Conservation (phyloP, 2,329 filamentous ascomycete species). For the Fusarium tricinctum region DNA sequence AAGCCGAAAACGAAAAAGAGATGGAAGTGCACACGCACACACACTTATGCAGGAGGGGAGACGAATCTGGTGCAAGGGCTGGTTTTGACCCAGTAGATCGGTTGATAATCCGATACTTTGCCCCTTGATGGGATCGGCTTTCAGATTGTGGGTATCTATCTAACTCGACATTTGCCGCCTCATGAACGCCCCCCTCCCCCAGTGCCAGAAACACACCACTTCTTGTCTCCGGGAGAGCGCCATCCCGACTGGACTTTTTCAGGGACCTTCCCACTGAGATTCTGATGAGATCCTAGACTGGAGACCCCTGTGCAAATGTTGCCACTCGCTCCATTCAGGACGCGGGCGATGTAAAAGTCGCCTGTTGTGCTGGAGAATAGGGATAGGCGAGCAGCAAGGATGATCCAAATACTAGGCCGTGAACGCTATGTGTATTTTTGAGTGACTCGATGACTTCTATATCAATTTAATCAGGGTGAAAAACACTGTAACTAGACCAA, state of each 20-base stretch:
- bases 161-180: constrained; percentile 32
- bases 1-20: constrained; percentile 47
- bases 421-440: constrained; percentile 9
- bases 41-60: constrained; percentile 2
- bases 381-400: constrained; percentile 24
- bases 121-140: constrained; percentile 26
- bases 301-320: constrained; percentile 24
- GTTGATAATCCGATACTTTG: constrained; percentile 43
- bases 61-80: constrained; percentile 26
- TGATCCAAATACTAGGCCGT: constrained; percentile 6
- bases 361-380: constrained; percentile 30
- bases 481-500: not conserved
- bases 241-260: constrained; percentile 30
- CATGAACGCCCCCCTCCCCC: not conserved
- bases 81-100: constrained; percentile 36
- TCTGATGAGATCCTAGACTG: constrained; percentile 30
- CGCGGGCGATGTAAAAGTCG: constrained; percentile 44
- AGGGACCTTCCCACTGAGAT: constrained; percentile 12
- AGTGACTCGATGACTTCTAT: constrained; percentile 20
- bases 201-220: constrained; percentile 22
- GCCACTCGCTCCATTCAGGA: constrained; percentile 42
- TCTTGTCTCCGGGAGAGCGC: constrained; percentile 29
- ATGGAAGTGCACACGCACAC: constrained; percentile 14
- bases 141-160: constrained; percentile 24
- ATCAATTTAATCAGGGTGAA: constrained; percentile 33